phyloP scores from a whole-genome alignment of 139 green algal genomes.

The Tetradesmus lagerheimii region DNA sequence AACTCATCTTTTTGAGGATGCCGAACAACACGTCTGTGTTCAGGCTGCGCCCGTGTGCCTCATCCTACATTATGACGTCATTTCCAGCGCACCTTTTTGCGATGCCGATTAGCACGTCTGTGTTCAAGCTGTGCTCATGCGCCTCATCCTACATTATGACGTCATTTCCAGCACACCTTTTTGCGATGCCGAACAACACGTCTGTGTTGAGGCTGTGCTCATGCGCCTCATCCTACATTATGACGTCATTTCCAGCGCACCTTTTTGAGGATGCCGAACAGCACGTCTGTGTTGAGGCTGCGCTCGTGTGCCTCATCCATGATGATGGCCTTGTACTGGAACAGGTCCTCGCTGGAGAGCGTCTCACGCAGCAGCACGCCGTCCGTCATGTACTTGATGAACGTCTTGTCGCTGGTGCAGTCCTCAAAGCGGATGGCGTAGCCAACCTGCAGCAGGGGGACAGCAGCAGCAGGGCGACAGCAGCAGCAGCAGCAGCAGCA shows the following conservation, averaged over 20 bases:
- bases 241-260: no score
- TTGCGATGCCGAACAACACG: constrained; percentile 96
- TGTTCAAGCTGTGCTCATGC: constrained; percentile 91
- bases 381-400: constrained; percentile 93
- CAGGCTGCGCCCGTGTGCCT: constrained; percentile 94
- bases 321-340: constrained; percentile 80
- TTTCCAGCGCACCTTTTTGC: constrained; percentile 72
- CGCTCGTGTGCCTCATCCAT: constrained; percentile 92
- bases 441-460: constrained; percentile 62
- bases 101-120: constrained; percentile 91
- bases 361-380: constrained; percentile 97
- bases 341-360: constrained; percentile 86
- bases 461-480: background rate
- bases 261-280: constrained; percentile 98
- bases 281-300: constrained; percentile 94
- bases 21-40: constrained; percentile 97
- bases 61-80: no score
- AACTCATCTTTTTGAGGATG: constrained; percentile 95
- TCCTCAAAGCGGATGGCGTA: constrained; percentile 99
- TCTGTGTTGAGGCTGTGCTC: constrained; percentile 84
- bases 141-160: constrained; percentile 42
- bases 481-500: constrained; percentile 52
- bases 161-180: no score
- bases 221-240: constrained; percentile 66
- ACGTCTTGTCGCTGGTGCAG: constrained; percentile 80